phyloP scores from a whole-genome alignment of 2,329 filamentous ascomycete genomes.

The Ramularia endophylla region DNA sequence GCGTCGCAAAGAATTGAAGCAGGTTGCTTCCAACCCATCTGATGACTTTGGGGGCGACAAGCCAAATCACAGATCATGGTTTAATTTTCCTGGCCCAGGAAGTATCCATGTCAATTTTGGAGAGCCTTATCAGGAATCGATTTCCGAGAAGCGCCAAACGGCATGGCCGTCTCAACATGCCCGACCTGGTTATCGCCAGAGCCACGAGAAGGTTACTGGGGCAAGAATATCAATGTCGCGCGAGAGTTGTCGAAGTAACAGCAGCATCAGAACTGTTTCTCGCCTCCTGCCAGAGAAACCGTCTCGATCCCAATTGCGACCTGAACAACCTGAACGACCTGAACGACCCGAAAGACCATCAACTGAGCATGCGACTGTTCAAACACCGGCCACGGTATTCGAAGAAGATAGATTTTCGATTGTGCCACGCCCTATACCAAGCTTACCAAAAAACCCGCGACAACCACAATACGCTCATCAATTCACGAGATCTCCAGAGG shows the following conservation, averaged over 20 bases:
- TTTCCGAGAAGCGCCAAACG: constrained; percentile 15
- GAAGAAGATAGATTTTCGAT: constrained; percentile 26
- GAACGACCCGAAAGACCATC: constrained; percentile 13
- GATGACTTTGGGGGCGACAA: constrained; percentile 31
- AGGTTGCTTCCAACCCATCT: constrained; percentile 15
- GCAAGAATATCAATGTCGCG: constrained; percentile 9
- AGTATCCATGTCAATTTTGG: constrained; percentile 9
- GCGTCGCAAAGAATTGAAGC: constrained; percentile 11
- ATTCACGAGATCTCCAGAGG: constrained; percentile 15
- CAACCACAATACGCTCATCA: constrained; percentile 12
- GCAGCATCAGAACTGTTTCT: constrained; percentile 25
- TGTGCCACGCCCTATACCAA: constrained; percentile 6
- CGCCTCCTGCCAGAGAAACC: constrained; percentile 31
- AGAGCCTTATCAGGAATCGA: neutral
- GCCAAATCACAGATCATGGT: constrained; percentile 14
- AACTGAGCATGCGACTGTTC: constrained; percentile 13
- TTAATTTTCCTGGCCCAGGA: neutral
- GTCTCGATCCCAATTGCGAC: constrained; percentile 11
- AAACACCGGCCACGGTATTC: constrained; percentile 28
- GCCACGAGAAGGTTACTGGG: constrained; percentile 1
- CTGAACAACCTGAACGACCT: too few species aligned
- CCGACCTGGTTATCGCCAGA: neutral
- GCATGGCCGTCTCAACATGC: constrained; percentile 13
- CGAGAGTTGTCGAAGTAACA: constrained; percentile 18
- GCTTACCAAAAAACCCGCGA: constrained; percentile 3